A percentile compares a stretch with the other conserved stretches of the same genome.
Conservation (phyloP, 345 rosid genomes). For the Salix brachista region DNA sequence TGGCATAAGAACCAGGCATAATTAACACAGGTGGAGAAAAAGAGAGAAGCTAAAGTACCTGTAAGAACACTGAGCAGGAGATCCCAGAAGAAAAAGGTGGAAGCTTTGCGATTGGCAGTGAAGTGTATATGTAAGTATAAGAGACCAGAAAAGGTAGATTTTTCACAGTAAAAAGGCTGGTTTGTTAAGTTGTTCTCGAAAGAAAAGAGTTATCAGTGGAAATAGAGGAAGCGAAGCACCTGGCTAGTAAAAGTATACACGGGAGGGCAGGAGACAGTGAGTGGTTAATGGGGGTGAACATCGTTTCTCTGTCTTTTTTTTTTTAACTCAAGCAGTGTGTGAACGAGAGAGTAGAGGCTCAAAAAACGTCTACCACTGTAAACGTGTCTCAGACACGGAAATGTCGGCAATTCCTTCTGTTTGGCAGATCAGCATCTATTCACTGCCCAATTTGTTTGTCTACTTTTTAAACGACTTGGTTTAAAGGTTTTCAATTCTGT, state of each 20-base stretch:
- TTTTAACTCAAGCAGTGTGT: too few species aligned
- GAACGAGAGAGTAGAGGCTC: neutral
- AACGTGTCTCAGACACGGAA: slow-evolving; percentile 2
- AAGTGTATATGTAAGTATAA: neutral
- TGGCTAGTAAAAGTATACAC: neutral
- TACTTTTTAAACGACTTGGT: too few species aligned
- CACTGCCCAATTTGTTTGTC: neutral
- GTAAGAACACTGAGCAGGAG: neutral
- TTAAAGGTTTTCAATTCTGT: too few species aligned
- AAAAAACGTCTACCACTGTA: neutral
- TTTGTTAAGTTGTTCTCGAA: neutral
- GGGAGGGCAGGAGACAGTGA: neutral
- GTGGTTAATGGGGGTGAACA: neutral
- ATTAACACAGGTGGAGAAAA: neutral
- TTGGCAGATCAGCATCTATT: neutral
- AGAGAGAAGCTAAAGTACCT: neutral
- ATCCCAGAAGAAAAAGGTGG: neutral
- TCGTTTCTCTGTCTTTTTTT: too few species aligned
- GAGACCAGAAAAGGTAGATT: too few species aligned
- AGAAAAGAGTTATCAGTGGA: neutral
- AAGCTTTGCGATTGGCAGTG: neutral
- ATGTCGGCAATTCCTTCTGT: slow-evolving; percentile 4
- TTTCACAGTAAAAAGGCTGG: neutral
- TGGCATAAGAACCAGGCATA: neutral
- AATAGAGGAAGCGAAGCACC: too few species aligned